A percentile compares a stretch with the other conserved stretches of the same genome.
These are phyloP conservation scores for Zygoascus hellenicus DNA, from an alignment of 1,139 yeast genomes.

Conservation along the genomic window DNA sequence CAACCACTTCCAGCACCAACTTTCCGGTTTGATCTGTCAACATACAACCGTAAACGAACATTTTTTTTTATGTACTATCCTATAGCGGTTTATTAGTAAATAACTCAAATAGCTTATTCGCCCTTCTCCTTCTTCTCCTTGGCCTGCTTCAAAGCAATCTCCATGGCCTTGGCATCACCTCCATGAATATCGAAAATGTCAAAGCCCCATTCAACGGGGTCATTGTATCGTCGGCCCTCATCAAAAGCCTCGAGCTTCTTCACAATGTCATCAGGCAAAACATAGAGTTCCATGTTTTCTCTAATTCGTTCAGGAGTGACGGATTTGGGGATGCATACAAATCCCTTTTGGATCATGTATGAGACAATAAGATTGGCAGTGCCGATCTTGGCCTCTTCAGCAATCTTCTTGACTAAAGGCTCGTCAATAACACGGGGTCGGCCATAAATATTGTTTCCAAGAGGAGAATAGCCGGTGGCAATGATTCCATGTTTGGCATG, in stretches of 20 bases:
- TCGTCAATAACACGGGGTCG: constrained; percentile 23
- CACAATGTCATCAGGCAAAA: constrained; percentile 50
- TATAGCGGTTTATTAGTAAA: too few species aligned
- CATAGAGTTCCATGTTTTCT: constrained; percentile 48
- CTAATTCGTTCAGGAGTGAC: constrained; percentile 53
- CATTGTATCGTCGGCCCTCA: constrained; percentile 25
- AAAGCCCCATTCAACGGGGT: constrained; percentile 26
- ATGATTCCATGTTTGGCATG: constrained; percentile 56
- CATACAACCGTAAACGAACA: too few species aligned
- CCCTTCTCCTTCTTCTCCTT: constrained; percentile 6
- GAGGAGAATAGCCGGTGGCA: constrained; percentile 77
- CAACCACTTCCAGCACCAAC: too few species aligned
- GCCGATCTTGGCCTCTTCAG: constrained; percentile 47
- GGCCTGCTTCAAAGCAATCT: constrained; percentile 14
- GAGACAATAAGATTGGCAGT: constrained; percentile 63
- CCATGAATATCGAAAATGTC: constrained; percentile 25
- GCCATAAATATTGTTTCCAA: constrained; percentile 34
- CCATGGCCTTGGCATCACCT: constrained; percentile 18
- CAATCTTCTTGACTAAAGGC: constrained; percentile 37
- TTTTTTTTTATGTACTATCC: too few species aligned
- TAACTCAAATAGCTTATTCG: background rate
- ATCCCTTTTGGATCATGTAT: constrained; percentile 66
- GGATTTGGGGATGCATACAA: constrained; percentile 68
- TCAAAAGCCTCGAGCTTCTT: constrained; percentile 43
- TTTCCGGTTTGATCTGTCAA: too few species aligned